Evolutionary conservation across 768 basidiomycete species (phyloP), one percentile per base, ranked within the genome.

Genomic region (Tulasnella sp.): DNA sequence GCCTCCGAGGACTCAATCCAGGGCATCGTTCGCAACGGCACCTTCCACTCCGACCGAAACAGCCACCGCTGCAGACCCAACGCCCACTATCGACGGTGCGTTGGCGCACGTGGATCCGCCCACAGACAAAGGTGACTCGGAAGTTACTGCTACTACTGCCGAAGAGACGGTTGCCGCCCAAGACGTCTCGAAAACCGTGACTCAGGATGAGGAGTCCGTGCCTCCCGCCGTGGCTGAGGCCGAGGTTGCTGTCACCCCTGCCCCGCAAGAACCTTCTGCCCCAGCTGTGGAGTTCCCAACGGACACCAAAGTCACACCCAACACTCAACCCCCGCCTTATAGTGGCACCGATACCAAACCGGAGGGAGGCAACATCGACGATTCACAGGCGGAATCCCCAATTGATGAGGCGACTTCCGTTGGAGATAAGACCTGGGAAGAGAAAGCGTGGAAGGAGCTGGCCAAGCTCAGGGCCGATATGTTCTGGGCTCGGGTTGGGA

Each of bases 401-500:
- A 34, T 29, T 19, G 61, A 61, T 24, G 48, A 42, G 26, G 43
- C 41, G 2, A 58, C 27, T 3, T 30, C 79, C 61, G 75, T 87
- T 26, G 79, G 82, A 13, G 80, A 86, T 48, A 72, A 77, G 27
- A 86, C 84, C 3, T 91, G 90, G 89, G 89, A 91, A 70, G 89
- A 91, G 68, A 77, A 82, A 52, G 83, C 85, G 19, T 92, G 88
- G 88, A 85, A 83, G 66, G 86, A 89, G 71, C 68, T 93, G 19
- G 76, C 81, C 17, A 76, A 76, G 45, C 69, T 93, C 64, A 79
- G 82, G 61, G 87, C 91, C 69, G 84, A 86, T 44, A 86, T 92
- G 86, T 92, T 87, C 69, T 91, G 82, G 85, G 85, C 88, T 21
- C 73, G 90, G 56, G 71, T 89, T 49, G 89, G 89, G n/a, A 52